Conservation (phyloP, 805 yeast genomes). For the Saturnispora zaruensis region DNA sequence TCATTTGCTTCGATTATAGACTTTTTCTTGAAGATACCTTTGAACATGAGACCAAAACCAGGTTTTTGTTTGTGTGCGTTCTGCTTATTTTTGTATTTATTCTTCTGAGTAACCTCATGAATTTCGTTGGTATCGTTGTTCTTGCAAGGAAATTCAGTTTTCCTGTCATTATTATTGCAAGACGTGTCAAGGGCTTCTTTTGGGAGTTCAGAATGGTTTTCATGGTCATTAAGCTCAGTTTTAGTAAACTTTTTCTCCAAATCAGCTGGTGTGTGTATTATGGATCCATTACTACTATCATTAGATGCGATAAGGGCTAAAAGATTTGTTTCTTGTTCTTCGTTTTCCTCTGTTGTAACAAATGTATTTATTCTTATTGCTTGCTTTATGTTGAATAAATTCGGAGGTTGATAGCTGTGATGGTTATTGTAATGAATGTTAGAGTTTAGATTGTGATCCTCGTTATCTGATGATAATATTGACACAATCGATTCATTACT, state of each 20-base stretch:
- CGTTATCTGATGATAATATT: slow-evolving; percentile 3
- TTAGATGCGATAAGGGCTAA: neutral
- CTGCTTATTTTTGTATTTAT: neutral
- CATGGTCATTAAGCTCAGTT: neutral
- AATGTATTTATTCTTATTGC: neutral
- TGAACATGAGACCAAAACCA: slow-evolving; percentile 7
- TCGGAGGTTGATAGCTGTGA: neutral
- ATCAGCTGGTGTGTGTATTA: slow-evolving; percentile 4
- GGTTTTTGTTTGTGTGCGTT: neutral
- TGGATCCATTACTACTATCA: neutral
- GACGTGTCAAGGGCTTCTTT: neutral
- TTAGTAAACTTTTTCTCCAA: neutral
- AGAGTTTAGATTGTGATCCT: neutral
- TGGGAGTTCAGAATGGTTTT: neutral
- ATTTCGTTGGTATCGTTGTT: neutral
- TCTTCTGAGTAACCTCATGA: neutral
- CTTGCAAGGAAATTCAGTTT: neutral
- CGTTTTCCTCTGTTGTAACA: neutral
- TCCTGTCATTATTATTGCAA: neutral
- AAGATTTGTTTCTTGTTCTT: neutral
- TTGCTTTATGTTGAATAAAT: neutral
- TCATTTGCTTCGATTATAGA: neutral
- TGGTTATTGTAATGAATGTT: neutral
- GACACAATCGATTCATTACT: slow-evolving; percentile 5
- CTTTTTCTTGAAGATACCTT: slow-evolving; percentile 7